These are phyloP conservation scores for Fragosphaeria purpurea DNA, from an alignment of 2,329 filamentous ascomycete genomes.

Conservation along the genomic window DNA sequence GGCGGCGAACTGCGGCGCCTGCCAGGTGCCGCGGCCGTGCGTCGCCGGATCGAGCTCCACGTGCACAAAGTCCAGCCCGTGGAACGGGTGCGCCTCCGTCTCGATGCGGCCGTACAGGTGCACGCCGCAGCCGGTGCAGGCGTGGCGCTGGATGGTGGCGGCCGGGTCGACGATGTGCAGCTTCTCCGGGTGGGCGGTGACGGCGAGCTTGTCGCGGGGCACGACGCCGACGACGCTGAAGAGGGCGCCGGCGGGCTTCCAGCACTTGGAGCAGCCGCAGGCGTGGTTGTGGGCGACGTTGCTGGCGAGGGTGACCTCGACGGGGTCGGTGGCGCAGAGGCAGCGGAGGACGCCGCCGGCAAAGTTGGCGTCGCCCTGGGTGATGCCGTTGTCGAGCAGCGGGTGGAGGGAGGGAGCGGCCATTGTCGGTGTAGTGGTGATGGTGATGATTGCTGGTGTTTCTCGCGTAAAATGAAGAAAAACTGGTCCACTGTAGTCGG, in stretches of 20 bases:
- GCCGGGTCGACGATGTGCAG: constrained; percentile 42
- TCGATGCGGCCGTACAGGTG: constrained; percentile 58
- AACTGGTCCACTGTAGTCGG: too few relatives aligned
- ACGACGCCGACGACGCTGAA: constrained; percentile 57
- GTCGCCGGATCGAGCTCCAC: constrained; percentile 45
- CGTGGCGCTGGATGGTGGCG: constrained; percentile 51
- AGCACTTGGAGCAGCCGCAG: constrained; percentile 64
- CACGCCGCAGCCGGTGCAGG: constrained; percentile 50
- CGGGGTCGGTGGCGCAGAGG: constrained; percentile 44
- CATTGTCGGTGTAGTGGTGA: constrained; percentile 2
- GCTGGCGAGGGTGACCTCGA: constrained; percentile 46
- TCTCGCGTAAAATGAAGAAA: too few relatives aligned
- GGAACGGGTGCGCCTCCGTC: constrained; percentile 50
- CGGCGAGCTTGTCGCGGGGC: constrained; percentile 40
- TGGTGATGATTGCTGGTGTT: background rate
- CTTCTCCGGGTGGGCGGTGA: constrained; percentile 50
- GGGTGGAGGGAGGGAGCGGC: constrained; percentile 43
- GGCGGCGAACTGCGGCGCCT: constrained; percentile 60
- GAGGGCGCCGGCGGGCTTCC: constrained; percentile 54
- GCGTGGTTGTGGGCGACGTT: constrained; percentile 61
- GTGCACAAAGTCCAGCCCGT: constrained; percentile 61
- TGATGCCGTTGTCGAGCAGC: constrained; percentile 50
- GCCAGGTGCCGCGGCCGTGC: constrained; percentile 40
- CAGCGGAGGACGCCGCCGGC: constrained; percentile 52
- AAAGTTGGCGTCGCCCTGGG: constrained; percentile 43